Evolutionary conservation across 768 basidiomycete genomes (phyloP).

Genomic region (Phlebiopsis flavidoalba): DNA sequence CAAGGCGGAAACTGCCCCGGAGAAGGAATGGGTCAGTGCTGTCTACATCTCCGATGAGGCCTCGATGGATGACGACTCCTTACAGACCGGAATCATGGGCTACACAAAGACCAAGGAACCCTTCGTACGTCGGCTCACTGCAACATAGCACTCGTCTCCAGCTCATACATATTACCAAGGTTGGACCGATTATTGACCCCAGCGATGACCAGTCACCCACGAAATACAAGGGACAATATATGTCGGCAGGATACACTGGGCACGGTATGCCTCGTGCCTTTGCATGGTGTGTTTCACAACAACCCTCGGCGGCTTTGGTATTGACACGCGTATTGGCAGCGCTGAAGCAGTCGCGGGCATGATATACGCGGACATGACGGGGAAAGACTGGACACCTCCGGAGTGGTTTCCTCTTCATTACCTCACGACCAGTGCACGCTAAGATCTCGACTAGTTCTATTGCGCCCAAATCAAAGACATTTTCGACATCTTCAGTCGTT

Average conservation of each 20-base stretch:
- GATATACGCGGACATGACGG: conserved; percentile 36
- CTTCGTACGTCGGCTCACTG: conserved; percentile 43
- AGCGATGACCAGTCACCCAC: conserved; percentile 17
- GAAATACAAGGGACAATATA: conserved; percentile 54
- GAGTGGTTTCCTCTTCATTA: conserved; percentile 3
- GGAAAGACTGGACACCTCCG: neutral
- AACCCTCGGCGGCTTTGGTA: neutral
- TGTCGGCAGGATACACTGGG: conserved; percentile 68
- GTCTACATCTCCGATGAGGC: neutral
- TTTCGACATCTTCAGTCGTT: too few species aligned
- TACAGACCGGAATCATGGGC: conserved; percentile 83
- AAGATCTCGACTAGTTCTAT: too few species aligned
- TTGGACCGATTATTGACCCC: conserved; percentile 50
- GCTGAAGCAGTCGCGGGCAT: conserved; percentile 60
- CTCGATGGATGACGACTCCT: neutral
- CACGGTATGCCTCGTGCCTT: conserved; percentile 80
- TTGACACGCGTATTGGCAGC: conserved; percentile 28
- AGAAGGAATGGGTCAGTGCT: conserved; percentile 74
- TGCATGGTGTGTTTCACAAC: conserved; percentile 45
- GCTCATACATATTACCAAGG: conserved; percentile 38
- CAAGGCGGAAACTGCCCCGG: conserved; percentile 41
- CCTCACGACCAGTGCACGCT: neutral
- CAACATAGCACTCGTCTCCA: neutral
- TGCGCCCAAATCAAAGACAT: too few species aligned
- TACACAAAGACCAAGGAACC: conserved; percentile 59